Conservation (phyloP, 805 yeast genomes). For the Starmerella apis region DNA sequence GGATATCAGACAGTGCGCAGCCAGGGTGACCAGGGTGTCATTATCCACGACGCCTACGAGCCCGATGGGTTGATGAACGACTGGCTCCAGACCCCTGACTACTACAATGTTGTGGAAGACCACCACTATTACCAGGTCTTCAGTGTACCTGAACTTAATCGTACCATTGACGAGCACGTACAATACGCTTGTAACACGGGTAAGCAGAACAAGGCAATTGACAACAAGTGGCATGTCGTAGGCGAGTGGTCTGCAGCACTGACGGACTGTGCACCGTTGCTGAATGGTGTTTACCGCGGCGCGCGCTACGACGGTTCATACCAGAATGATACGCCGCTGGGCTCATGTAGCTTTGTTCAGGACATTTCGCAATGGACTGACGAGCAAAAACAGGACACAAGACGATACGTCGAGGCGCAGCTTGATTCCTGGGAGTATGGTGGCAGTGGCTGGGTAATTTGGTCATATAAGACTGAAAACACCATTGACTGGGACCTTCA, state of each 20-base stretch:
- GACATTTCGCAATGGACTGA: slow-evolving; percentile 47
- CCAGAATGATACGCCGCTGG: slow-evolving; percentile 40
- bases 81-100: slow-evolving; percentile 28
- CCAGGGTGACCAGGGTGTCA: slow-evolving; percentile 40
- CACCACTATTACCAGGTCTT: slow-evolving; percentile 91
- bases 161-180: slow-evolving; percentile 54
- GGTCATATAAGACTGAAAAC: slow-evolving; percentile 86
- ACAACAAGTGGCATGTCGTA: slow-evolving; percentile 61
- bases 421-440: slow-evolving; percentile 65
- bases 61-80: slow-evolving; percentile 44
- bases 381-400: slow-evolving; percentile 45
- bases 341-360: slow-evolving; percentile 48
- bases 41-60: slow-evolving; percentile 78
- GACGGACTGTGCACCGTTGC: slow-evolving; percentile 82
- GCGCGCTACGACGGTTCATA: slow-evolving; percentile 66
- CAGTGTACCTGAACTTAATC: slow-evolving; percentile 48
- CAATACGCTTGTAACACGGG: slow-evolving; percentile 45
- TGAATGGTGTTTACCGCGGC: slow-evolving; percentile 77
- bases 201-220: slow-evolving; percentile 33
- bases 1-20: slow-evolving; percentile 61
- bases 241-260: slow-evolving; percentile 92
- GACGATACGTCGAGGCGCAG: slow-evolving; percentile 79
- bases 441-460: slow-evolving; percentile 73
- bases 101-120: slow-evolving; percentile 66
- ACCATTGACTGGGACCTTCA: slow-evolving; percentile 79